Evolutionary conservation across 2,329 filamentous ascomycete genomes (phyloP).

Genomic region (Apiospora rasikravindrae): DNA sequence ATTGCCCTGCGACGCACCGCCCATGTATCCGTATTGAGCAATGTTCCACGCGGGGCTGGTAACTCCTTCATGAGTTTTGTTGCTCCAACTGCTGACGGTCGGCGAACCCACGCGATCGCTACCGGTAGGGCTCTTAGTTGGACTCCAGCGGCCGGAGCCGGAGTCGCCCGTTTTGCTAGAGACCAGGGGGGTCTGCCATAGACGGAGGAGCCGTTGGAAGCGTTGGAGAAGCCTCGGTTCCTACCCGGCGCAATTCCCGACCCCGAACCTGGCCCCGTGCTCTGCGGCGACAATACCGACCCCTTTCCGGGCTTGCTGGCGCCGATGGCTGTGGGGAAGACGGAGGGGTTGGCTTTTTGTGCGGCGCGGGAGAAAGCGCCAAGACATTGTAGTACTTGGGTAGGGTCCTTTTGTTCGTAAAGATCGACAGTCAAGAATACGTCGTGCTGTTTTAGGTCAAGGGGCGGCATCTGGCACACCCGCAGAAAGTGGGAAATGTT

Average conservation of each 20-base stretch:
- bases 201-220: conserved; percentile 62
- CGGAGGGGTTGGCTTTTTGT: conserved; percentile 72
- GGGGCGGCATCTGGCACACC: conserved; percentile 82
- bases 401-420: conserved; percentile 93
- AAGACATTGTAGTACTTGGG: conserved; percentile 93
- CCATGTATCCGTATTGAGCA: conserved; percentile 97
- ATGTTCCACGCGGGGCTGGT: conserved; percentile 98
- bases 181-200: conserved; percentile 46
- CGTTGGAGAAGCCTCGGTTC: conserved; percentile 56
- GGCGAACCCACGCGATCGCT: conserved; percentile 58
- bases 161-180: conserved; percentile 60
- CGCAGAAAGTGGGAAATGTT: conserved; percentile 96
- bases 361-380: conserved; percentile 90
- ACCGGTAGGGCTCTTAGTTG: conserved; percentile 63
- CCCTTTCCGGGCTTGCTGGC: conserved; percentile 64
- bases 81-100: conserved; percentile 87
- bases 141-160: conserved; percentile 62
- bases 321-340: conserved; percentile 79
- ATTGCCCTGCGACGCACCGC: conserved; percentile 93
- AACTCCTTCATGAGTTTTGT: conserved; percentile 76
- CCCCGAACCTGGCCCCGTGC: conserved; percentile 55
- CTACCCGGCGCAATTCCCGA: conserved; percentile 49
- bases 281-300: conserved; percentile 67
- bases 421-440: conserved; percentile 96
- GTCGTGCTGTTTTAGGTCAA: conserved; percentile 91